Percentiles rank a stretch among this genome's conserved stretches.
Conservation (phyloP, 371 early-diverging fungal genomes). For the Apophysomyces trapeziformis region DNA sequence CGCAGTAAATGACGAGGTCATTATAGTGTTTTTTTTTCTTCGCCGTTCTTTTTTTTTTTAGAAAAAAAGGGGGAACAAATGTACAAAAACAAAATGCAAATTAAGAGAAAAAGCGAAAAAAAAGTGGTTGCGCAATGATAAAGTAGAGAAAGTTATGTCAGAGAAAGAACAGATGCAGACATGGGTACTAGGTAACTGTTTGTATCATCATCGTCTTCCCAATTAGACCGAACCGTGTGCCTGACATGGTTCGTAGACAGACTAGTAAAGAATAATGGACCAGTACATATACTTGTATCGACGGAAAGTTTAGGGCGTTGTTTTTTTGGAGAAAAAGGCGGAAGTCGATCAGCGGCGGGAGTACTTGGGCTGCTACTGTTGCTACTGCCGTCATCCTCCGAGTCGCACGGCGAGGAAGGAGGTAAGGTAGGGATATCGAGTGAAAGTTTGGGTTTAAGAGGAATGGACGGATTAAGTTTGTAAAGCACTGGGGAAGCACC, state of each 20-base stretch:
- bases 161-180: slow-evolving; percentile 16
- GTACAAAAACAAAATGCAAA: background rate
- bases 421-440: slow-evolving; percentile 18
- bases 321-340: background rate
- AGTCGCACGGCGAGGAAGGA: slow-evolving; percentile 3
- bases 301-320: slow-evolving; percentile 21
- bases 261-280: slow-evolving; percentile 27
- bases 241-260: slow-evolving; percentile 22
- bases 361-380: slow-evolving; percentile 20
- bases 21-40: background rate
- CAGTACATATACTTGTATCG: slow-evolving; percentile 26
- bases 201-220: slow-evolving; percentile 12
- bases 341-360: slow-evolving; percentile 9
- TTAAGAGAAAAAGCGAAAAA: background rate
- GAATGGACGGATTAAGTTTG: slow-evolving; percentile 18
- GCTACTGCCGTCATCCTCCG: slow-evolving; percentile 12
- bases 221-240: slow-evolving; percentile 9
- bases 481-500: slow-evolving; percentile 16
- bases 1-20: background rate
- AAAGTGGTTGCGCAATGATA: background rate
- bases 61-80: background rate
- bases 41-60: background rate
- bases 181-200: slow-evolving; percentile 22
- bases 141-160: background rate
- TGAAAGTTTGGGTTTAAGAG: slow-evolving; percentile 17